Percentiles rank a stretch among this genome's conserved stretches.
phyloP scores from a whole-genome alignment of 352 stramenopile species.

The Phytophthora idaei region DNA sequence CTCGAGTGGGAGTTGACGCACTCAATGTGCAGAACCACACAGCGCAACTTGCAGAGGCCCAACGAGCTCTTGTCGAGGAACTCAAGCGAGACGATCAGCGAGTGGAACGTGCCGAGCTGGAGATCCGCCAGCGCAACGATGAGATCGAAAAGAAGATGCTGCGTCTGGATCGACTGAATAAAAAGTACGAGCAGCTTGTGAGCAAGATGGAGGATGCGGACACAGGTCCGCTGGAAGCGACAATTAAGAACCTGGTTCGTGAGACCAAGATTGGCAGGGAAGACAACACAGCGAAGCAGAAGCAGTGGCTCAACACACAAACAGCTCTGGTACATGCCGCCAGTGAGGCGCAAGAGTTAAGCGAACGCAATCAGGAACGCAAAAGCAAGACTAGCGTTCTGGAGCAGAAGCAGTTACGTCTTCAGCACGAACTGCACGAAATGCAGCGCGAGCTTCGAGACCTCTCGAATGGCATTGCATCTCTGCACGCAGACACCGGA shows the following conservation, averaged over 20 bases:
- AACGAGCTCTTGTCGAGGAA: slow-evolving; percentile 79
- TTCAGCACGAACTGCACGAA: slow-evolving; percentile 83
- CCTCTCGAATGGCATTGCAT: slow-evolving; percentile 63
- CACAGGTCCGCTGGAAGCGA: slow-evolving; percentile 93
- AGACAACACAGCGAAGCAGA: slow-evolving; percentile 83
- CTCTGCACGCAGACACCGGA: slow-evolving; percentile 92
- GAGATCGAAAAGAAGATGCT: slow-evolving; percentile 97
- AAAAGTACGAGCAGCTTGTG: slow-evolving; percentile 94
- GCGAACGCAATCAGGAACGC: slow-evolving; percentile 90
- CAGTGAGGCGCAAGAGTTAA: slow-evolving; percentile 87
- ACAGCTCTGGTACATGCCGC: slow-evolving; percentile 89
- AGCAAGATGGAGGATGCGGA: slow-evolving; percentile 90
- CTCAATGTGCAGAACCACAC: slow-evolving; percentile 93
- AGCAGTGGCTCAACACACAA: slow-evolving; percentile 92
- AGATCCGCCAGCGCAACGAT: slow-evolving; percentile 95
- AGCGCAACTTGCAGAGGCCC: slow-evolving; percentile 84
- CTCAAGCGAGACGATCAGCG: slow-evolving; percentile 89
- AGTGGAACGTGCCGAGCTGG: slow-evolving; percentile 92
- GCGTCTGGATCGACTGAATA: slow-evolving; percentile 92
- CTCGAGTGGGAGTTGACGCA: slow-evolving; percentile 90
- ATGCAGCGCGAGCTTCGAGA: slow-evolving; percentile 88
- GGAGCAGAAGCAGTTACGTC: slow-evolving; percentile 89
- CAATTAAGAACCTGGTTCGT: slow-evolving; percentile 92
- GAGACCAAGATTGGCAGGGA: slow-evolving; percentile 79
- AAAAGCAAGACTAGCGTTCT: slow-evolving; percentile 91